These are phyloP conservation scores for Neurospora sp. DNA, from an alignment of 495 filamentous ascomycete species.

Conservation along the genomic window DNA sequence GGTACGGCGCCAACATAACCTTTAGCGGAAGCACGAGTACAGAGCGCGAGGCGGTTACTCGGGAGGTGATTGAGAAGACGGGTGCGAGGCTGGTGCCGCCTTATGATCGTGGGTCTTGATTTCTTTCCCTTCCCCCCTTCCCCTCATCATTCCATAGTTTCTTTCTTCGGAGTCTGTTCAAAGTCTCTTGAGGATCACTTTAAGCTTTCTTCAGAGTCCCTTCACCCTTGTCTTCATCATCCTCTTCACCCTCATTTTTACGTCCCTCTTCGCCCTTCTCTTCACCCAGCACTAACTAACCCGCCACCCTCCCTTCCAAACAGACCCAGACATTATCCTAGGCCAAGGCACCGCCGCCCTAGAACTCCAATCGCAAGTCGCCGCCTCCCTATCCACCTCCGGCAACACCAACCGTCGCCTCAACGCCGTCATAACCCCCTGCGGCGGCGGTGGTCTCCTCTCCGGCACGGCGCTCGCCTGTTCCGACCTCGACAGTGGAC, in stretches of 20 bases:
- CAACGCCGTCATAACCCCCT: slow-evolving; percentile 75
- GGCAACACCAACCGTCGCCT: slow-evolving; percentile 26
- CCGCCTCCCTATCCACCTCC: not conserved
- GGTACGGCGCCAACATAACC: slow-evolving; percentile 66
- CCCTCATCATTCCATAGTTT: not conserved
- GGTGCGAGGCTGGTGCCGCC: slow-evolving; percentile 74
- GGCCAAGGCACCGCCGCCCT: slow-evolving; percentile 83
- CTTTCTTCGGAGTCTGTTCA: not conserved
- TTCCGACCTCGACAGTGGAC: not conserved
- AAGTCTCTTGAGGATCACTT: too few relatives aligned
- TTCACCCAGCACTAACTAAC: not conserved
- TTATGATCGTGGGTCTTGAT: slow-evolving; percentile 55
- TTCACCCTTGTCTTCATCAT: not conserved
- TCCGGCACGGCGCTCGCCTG: slow-evolving; percentile 72
- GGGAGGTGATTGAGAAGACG: slow-evolving; percentile 53
- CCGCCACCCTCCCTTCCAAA: not conserved
- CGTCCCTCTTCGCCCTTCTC: not conserved
- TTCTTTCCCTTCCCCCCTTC: too few relatives aligned
- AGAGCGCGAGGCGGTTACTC: slow-evolving; percentile 72
- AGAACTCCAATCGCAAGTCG: slow-evolving; percentile 48
- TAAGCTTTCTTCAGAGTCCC: too few relatives aligned
- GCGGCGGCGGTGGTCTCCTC: slow-evolving; percentile 83
- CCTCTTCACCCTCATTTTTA: too few relatives aligned
- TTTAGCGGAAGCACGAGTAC: slow-evolving; percentile 72
- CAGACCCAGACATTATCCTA: slow-evolving; percentile 71